Conservation (phyloP, 1,284 basidiomycete genomes). For the Sanguinoderma infundibulare region DNA sequence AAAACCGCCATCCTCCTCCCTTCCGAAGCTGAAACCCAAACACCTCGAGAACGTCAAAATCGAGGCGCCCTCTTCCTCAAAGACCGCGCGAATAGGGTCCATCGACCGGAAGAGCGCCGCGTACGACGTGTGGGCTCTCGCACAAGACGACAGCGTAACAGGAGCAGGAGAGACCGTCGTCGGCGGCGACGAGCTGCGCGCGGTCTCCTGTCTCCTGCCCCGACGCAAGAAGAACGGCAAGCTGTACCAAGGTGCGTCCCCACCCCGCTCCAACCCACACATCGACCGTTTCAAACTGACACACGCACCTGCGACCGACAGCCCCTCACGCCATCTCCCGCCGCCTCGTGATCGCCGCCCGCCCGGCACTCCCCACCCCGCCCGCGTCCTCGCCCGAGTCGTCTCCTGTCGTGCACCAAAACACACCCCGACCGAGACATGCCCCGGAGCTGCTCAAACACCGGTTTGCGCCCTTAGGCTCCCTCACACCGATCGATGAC, state of each 20-base stretch:
- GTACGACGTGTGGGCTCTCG: slow-evolving; percentile 71
- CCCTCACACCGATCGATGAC: slow-evolving; percentile 36
- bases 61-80: slow-evolving; percentile 43
- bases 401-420: slow-evolving; percentile 41
- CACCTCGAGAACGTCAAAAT: slow-evolving; percentile 57
- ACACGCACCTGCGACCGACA: slow-evolving; percentile 29
- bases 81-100: slow-evolving; percentile 44
- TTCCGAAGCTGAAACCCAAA: slow-evolving; percentile 66
- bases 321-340: slow-evolving; percentile 62
- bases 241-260: slow-evolving; percentile 56
- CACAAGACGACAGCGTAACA: slow-evolving; percentile 46
- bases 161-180: slow-evolving; percentile 43
- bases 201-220: slow-evolving; percentile 65
- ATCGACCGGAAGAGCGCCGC: slow-evolving; percentile 54
- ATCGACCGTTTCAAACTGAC: neutral
- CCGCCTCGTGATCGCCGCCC: slow-evolving; percentile 60
- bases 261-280: neutral
- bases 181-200: slow-evolving; percentile 66
- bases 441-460: slow-evolving; percentile 66
- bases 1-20: neutral
- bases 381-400: slow-evolving; percentile 29
- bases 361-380: slow-evolving; percentile 44
- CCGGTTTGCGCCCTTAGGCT: slow-evolving; percentile 65
- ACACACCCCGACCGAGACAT: slow-evolving; percentile 61
- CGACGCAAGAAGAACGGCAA: slow-evolving; percentile 61